Evolutionary conservation across 768 basidiomycete genomes (phyloP).

Genomic region (Hortiboletus flavorubellus): DNA sequence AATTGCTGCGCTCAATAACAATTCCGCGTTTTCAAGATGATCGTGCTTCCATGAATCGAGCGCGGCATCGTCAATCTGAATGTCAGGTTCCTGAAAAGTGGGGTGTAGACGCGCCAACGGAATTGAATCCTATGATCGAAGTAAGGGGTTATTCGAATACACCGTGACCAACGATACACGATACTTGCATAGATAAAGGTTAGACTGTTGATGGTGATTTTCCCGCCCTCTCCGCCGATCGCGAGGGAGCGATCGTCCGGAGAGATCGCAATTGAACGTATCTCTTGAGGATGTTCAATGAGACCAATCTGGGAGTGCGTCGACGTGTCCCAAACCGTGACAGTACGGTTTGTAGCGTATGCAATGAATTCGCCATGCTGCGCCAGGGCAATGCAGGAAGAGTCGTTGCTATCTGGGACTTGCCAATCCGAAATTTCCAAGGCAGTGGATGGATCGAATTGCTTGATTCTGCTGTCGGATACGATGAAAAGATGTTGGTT

Average conservation of each 20-base stretch:
- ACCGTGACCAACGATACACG: not conserved
- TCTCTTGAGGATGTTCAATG: not conserved
- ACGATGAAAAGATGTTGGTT: not conserved
- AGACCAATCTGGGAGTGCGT: not conserved
- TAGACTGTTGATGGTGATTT: not conserved
- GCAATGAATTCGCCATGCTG: not conserved
- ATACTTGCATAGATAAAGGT: not conserved
- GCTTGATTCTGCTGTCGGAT: not conserved
- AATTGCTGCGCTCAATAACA: not conserved
- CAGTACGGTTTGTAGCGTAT: not conserved
- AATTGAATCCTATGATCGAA: not conserved
- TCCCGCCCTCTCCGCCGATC: not conserved
- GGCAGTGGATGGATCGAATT: not conserved
- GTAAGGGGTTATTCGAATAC: not conserved
- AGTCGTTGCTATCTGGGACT: not conserved
- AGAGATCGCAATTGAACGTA: not conserved
- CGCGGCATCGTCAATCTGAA: not conserved
- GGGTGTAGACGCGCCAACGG: not conserved
- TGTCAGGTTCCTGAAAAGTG: not conserved
- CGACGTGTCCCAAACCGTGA: constrained; percentile 1
- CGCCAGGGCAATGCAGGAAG: not conserved
- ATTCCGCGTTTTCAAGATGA: not conserved
- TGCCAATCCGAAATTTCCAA: not conserved
- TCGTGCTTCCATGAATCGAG: not conserved
- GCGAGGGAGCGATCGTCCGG: not conserved